These are phyloP conservation scores for Vanrija sp. DNA, from an alignment of 1,284 basidiomycete species.

Conservation along the genomic window DNA sequence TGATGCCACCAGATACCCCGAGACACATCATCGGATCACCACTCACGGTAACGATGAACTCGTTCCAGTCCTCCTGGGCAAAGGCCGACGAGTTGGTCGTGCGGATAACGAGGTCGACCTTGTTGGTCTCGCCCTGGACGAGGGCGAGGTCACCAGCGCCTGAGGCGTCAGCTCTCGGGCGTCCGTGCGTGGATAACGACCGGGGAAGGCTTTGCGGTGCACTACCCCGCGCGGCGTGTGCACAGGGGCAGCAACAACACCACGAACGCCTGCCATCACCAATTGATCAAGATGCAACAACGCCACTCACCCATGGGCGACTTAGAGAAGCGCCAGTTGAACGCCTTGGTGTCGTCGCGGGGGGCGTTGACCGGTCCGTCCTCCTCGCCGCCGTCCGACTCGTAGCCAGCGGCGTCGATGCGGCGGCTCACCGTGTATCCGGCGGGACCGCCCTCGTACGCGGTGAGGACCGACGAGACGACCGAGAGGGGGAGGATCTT, in stretches of 20 bases:
- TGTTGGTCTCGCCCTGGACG: slow-evolving; percentile 34
- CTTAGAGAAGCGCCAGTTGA: slow-evolving; percentile 47
- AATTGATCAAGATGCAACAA: not conserved
- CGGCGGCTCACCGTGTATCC: slow-evolving; percentile 22
- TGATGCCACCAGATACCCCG: no score
- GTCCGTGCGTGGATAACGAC: not conserved
- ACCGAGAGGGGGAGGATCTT: slow-evolving; percentile 41
- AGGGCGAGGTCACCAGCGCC: slow-evolving; percentile 50
- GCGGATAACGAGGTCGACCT: slow-evolving; percentile 46
- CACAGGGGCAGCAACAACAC: no score
- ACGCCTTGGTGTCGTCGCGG: slow-evolving; percentile 36
- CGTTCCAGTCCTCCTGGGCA: slow-evolving; percentile 45
- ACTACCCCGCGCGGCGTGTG: no score
- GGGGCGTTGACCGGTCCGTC: slow-evolving; percentile 16
- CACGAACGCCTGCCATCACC: no score
- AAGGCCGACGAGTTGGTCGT: slow-evolving; percentile 50
- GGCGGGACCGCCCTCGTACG: slow-evolving; percentile 34
- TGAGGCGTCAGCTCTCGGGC: slow-evolving; percentile 4
- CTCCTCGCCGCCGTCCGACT: slow-evolving; percentile 45
- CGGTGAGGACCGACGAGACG: slow-evolving; percentile 41
- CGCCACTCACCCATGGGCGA: slow-evolving; percentile 47
- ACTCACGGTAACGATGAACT: slow-evolving; percentile 45
- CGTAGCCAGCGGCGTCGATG: slow-evolving; percentile 46
- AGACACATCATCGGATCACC: no score
- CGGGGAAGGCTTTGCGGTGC: no score